Conservation (phyloP, 2,329 filamentous ascomycete species). For the Talaromyces sp. region DNA sequence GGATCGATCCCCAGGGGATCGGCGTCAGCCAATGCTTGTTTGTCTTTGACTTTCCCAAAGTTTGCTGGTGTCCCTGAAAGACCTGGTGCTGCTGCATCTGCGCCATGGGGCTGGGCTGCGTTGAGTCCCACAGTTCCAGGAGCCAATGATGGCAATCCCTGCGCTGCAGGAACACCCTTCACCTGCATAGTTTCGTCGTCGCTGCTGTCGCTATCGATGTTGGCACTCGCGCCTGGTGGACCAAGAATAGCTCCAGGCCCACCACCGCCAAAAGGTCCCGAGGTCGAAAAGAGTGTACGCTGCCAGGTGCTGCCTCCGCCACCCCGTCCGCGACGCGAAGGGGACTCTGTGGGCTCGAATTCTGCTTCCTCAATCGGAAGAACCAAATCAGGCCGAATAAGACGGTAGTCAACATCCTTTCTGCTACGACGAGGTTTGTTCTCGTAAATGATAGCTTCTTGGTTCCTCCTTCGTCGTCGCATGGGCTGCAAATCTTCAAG, state of each 20-base stretch:
- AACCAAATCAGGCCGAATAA: slow-evolving; percentile 67
- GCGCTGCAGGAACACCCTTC: slow-evolving; percentile 48
- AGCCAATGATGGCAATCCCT: slow-evolving; percentile 55
- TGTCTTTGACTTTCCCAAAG: slow-evolving; percentile 88
- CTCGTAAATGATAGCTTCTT: slow-evolving; percentile 31
- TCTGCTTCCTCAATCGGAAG: slow-evolving; percentile 71
- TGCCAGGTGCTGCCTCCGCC: slow-evolving; percentile 59
- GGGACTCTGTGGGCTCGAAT: slow-evolving; percentile 55
- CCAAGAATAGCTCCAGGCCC: slow-evolving; percentile 65
- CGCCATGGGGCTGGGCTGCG: slow-evolving; percentile 49
- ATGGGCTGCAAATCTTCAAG: slow-evolving; percentile 47
- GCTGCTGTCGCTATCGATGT: slow-evolving; percentile 90
- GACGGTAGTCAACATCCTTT: slow-evolving; percentile 77
- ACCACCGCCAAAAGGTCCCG: slow-evolving; percentile 83
- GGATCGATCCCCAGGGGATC: slow-evolving; percentile 91
- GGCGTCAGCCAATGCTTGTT: slow-evolving; percentile 84
- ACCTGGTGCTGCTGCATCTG: slow-evolving; percentile 50
- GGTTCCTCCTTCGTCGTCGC: slow-evolving; percentile 27
- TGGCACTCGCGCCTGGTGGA: slow-evolving; percentile 66
- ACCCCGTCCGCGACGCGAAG: slow-evolving; percentile 61
- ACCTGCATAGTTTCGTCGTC: slow-evolving; percentile 75
- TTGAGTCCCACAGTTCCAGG: slow-evolving; percentile 50
- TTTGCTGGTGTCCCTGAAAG: slow-evolving; percentile 65
- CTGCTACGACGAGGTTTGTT: slow-evolving; percentile 48
- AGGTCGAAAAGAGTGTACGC: slow-evolving; percentile 79